Conservation (phyloP, 1,139 yeast genomes). For the Petasospora rhodanensis region DNA sequence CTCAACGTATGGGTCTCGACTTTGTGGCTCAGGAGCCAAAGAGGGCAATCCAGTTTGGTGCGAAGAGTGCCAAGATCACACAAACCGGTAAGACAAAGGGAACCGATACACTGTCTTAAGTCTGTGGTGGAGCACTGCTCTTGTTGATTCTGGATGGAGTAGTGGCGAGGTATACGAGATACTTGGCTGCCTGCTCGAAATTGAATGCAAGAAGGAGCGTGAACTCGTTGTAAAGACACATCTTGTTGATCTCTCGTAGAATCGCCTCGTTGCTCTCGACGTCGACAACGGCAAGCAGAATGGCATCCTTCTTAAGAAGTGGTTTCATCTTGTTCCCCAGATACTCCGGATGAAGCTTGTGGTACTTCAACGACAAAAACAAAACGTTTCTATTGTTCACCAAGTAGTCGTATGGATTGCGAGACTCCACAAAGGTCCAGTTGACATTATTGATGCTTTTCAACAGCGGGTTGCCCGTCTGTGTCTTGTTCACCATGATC, state of each 20-base stretch:
- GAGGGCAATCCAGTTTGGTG: conserved; percentile 95
- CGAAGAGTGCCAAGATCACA: conserved; percentile 84
- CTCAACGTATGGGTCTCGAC: conserved; percentile 43
- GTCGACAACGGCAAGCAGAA: conserved; percentile 73
- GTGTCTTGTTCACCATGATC: conserved; percentile 44
- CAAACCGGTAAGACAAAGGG: conserved; percentile 34
- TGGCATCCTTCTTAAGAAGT: conserved; percentile 47
- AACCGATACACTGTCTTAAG: conserved; percentile 25
- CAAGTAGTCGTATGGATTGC: conserved; percentile 59
- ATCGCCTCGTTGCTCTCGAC: conserved; percentile 70
- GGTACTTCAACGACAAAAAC: conserved; percentile 75
- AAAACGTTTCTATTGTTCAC: conserved; percentile 65
- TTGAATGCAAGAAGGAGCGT: conserved; percentile 77
- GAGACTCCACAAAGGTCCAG: conserved; percentile 40
- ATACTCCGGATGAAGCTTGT: conserved; percentile 84
- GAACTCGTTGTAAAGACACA: conserved; percentile 66
- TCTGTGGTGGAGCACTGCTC: background rate
- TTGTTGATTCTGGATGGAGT: conserved; percentile 7
- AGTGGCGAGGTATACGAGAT: conserved; percentile 37
- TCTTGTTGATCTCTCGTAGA: conserved; percentile 62
- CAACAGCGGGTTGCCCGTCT: conserved; percentile 57
- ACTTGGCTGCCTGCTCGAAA: conserved; percentile 81
- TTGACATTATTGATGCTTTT: conserved; percentile 43
- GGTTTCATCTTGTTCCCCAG: conserved; percentile 66
- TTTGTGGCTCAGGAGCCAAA: conserved; percentile 75